Evolutionary conservation across 1,139 yeast genomes (phyloP), one percentile per base, ranked within the genome.

Genomic region (Pichia sp.): DNA sequence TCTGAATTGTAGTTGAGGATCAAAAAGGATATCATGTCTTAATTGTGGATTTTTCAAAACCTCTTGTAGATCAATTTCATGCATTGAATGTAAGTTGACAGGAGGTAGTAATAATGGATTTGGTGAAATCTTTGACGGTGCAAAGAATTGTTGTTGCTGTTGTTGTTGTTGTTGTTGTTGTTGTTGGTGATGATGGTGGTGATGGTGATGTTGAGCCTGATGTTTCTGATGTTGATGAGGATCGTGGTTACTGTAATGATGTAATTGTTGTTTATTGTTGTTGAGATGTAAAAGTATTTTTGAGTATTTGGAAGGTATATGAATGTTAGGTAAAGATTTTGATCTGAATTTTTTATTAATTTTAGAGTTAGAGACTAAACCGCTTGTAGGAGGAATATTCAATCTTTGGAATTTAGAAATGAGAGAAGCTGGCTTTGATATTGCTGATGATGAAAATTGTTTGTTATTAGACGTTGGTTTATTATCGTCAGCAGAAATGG

Each of bases 1-100:
- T 58, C 96, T 76, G 66, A 89, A 89, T 70, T 89, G 96, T 51
- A 90, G 73, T 62, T 86, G 88, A 18, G 97, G 95, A 68, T 90
- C 97, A 63, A 90, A 90, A 26, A 88, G 74, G 50, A 90, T 87
- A 63, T 90, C 97, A 64, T 90, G 97, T 54, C 97, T 78, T 51
- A 90, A 72, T 66, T 88, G 96, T 9, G 96, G 96, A 66, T 90
- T 90, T 63, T 86, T 86, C 59, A 90, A 74, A 49, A 92, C 89
- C 62, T 89, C 96, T 54, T 85, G 87, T 47, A 90, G 69, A 61
- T 90, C 97, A 51, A 90, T 86, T 64, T 89, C 96, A 57, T 84
- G 80, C 57, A 90, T 73, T 39, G 89, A 81, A 60, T 85, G 92
- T 49, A 87, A 70, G 64, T 87, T 88, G 49, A 89, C 90, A 0